phyloP scores from a whole-genome alignment of 176 grass and related monocot species.

The Lolium multiflorum region DNA sequence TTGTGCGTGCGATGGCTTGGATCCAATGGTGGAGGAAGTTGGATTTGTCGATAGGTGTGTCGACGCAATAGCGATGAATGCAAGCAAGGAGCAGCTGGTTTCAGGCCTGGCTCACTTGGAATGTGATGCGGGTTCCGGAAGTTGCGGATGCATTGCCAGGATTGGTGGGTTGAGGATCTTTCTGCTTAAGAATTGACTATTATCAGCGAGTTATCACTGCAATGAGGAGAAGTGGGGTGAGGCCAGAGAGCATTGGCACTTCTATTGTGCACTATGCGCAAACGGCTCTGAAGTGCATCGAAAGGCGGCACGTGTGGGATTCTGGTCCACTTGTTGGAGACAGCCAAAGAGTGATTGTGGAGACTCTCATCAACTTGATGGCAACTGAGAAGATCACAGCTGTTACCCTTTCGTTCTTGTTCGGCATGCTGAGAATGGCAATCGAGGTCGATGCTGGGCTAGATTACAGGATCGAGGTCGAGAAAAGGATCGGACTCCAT shows the following conservation, averaged over 20 bases:
- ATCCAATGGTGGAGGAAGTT: constrained; percentile 62
- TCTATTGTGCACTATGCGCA: constrained; percentile 82
- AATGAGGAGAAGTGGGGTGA: constrained; percentile 76
- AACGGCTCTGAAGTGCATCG: constrained; percentile 72
- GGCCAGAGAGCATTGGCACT: constrained; percentile 70
- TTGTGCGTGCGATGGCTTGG: constrained; percentile 64
- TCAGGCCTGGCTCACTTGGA: constrained; percentile 57
- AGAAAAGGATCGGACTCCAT: constrained; percentile 79
- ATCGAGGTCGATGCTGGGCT: constrained; percentile 71
- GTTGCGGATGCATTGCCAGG: constrained; percentile 50
- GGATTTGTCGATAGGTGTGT: constrained; percentile 70
- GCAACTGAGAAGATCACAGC: constrained; percentile 78
- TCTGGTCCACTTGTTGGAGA: constrained; percentile 70
- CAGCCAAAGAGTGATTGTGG: constrained; percentile 64
- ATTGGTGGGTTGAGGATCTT: constrained; percentile 94
- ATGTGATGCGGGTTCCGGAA: constrained; percentile 56
- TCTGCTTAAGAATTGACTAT: constrained; percentile 69
- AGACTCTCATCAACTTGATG: constrained; percentile 73
- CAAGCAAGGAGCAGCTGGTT: constrained; percentile 66
- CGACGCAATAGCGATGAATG: constrained; percentile 72
- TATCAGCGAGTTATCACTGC: constrained; percentile 73
- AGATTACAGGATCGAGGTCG: constrained; percentile 73
- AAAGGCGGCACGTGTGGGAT: constrained; percentile 70
- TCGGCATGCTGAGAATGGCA: constrained; percentile 94
- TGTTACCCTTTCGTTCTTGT: constrained; percentile 78